Conservation (phyloP, 805 yeast species). For the Ogataea polymorpha region DNA sequence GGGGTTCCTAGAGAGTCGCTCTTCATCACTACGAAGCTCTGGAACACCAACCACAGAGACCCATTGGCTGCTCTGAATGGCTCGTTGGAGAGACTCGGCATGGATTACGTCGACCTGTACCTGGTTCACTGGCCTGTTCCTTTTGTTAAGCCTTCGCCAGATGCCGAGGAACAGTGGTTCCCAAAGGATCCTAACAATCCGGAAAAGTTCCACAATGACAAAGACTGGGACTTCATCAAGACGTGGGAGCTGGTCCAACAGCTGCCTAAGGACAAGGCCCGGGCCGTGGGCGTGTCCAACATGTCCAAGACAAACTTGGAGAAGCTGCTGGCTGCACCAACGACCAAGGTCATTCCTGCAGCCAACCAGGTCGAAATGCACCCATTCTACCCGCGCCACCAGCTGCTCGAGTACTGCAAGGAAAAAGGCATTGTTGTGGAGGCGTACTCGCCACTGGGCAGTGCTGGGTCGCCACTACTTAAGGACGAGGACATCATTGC, state of each 20-base stretch:
- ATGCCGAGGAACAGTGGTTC: slow-evolving; percentile 30
- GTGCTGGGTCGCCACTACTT: slow-evolving; percentile 51
- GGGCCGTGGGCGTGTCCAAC: slow-evolving; percentile 76
- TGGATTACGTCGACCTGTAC: slow-evolving; percentile 76
- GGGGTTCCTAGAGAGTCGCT: slow-evolving; percentile 63
- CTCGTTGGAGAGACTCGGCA: slow-evolving; percentile 58
- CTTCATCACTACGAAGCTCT: slow-evolving; percentile 70
- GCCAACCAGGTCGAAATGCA: slow-evolving; percentile 23
- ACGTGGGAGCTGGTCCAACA: slow-evolving; percentile 65
- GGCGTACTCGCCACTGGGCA: slow-evolving; percentile 80
- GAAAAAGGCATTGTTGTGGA: slow-evolving; percentile 54
- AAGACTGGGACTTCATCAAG: slow-evolving; percentile 41
- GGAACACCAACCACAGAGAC: slow-evolving; percentile 49
- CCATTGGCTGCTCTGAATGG: slow-evolving; percentile 52
- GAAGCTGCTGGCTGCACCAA: slow-evolving; percentile 46
- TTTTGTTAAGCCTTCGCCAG: slow-evolving; percentile 36
- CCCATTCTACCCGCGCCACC: slow-evolving; percentile 39
- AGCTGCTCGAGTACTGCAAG: slow-evolving; percentile 51
- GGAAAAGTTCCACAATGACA: slow-evolving; percentile 29
- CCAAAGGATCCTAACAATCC: slow-evolving; percentile 12
- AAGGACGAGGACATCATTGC: slow-evolving; percentile 40
- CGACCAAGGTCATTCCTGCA: slow-evolving; percentile 56
- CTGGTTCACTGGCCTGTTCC: slow-evolving; percentile 83
- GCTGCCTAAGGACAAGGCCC: slow-evolving; percentile 48
- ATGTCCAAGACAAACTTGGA: slow-evolving; percentile 53